Evolutionary conservation across 139 green algal genomes (phyloP).

Genomic region (Coelastrella sp.): DNA sequence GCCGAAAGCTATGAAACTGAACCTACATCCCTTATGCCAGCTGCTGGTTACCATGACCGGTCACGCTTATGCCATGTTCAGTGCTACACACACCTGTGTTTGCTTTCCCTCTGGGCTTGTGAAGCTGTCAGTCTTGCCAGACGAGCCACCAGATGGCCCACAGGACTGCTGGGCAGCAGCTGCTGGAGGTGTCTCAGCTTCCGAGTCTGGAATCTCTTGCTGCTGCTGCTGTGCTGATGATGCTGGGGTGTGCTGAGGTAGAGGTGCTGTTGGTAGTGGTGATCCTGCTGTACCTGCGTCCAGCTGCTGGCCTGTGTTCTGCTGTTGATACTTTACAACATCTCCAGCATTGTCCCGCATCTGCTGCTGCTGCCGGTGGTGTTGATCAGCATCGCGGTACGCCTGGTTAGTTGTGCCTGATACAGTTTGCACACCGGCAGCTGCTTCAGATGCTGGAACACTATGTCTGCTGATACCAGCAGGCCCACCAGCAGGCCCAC

Average conservation of each 20-base stretch:
- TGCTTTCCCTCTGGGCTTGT: slow-evolving; percentile 1
- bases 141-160: neutral
- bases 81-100: neutral
- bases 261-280: neutral
- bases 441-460: neutral
- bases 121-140: neutral
- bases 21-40: neutral
- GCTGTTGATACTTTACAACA: neutral
- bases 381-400: neutral
- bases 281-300: neutral
- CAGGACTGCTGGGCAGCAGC: neutral
- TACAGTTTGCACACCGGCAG: neutral
- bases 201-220: neutral
- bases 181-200: neutral
- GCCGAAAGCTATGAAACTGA: neutral
- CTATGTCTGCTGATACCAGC: neutral
- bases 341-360: neutral
- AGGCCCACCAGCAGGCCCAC: neutral
- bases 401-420: too few species aligned
- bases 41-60: neutral
- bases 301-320: neutral
- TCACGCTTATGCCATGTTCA: neutral
- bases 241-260: too few species aligned
- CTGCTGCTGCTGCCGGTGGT: neutral
- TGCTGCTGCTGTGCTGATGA: neutral